Evolutionary conservation across 1,284 basidiomycete species (phyloP).

Genomic region (Inonotus obliquus): DNA sequence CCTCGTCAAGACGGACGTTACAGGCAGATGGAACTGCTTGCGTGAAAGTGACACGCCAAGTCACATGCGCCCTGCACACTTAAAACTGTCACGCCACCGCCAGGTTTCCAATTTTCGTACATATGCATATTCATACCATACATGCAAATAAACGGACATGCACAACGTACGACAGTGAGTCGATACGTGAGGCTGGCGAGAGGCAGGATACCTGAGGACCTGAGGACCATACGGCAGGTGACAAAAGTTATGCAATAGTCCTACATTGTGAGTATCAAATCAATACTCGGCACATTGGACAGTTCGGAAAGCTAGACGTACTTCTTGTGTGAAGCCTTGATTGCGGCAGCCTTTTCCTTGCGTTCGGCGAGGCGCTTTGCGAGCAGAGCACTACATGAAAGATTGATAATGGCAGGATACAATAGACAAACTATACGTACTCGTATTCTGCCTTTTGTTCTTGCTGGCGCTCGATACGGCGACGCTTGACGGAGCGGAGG

Average conservation of each 20-base stretch:
- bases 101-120: background rate
- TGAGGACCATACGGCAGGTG: background rate
- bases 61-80: no score
- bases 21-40: no score
- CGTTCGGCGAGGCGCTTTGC: constrained; percentile 11
- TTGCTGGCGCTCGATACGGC: constrained; percentile 88
- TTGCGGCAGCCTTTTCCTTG: constrained; percentile 19
- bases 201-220: background rate
- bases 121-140: constrained; percentile 14
- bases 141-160: constrained; percentile 11
- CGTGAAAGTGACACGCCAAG: no score
- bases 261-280: no score
- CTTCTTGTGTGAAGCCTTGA: constrained; percentile 19
- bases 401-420: no score
- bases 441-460: constrained; percentile 94
- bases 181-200: background rate
- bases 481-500: constrained; percentile 85
- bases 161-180: constrained; percentile 2
- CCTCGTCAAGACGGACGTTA: no score
- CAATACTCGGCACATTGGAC: no score
- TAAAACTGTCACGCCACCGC: background rate
- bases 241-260: background rate
- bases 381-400: constrained; percentile 5
- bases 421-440: constrained; percentile 33
- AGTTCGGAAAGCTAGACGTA: no score